phyloP scores from a whole-genome alignment of 1,284 basidiomycete species.

The Moniliella sp. region DNA sequence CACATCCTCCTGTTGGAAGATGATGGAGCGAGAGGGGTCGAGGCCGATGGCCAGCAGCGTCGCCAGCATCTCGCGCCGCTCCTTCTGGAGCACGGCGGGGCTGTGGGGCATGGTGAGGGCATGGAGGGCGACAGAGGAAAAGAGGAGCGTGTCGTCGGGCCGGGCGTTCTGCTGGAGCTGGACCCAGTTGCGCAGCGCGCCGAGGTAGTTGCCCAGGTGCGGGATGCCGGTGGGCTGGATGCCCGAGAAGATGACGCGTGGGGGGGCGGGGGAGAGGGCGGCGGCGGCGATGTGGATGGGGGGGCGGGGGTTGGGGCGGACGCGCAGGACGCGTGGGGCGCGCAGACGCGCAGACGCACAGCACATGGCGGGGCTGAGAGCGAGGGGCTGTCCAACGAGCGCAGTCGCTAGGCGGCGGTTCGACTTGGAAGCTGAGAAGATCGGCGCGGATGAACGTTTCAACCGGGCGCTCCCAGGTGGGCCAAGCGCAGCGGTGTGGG shows the following conservation, averaged over 20 bases:
- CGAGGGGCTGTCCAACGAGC: too few species aligned
- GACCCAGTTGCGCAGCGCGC: slow-evolving; percentile 72
- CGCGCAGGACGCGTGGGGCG: too few species aligned
- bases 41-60: slow-evolving; percentile 64
- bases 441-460: too few species aligned
- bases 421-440: too few species aligned
- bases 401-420: too few species aligned
- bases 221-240: slow-evolving; percentile 67
- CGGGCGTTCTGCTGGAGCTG: slow-evolving; percentile 47
- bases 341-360: too few species aligned
- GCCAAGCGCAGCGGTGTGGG: too few species aligned
- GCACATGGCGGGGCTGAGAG: too few species aligned
- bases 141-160: slow-evolving; percentile 44
- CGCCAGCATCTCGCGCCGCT: slow-evolving; percentile 59
- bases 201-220: slow-evolving; percentile 82
- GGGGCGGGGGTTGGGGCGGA: too few species aligned
- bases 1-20: slow-evolving; percentile 76
- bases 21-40: slow-evolving; percentile 50
- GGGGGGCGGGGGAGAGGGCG: too few species aligned
- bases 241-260: slow-evolving; percentile 56
- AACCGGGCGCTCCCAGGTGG: too few species aligned
- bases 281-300: too few species aligned
- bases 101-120: slow-evolving; percentile 74
- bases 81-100: slow-evolving; percentile 43
- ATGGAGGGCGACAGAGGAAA: slow-evolving; percentile 69